Percentiles rank a stretch among this genome's conserved stretches.
Evolutionary conservation across 2,329 filamentous ascomycete genomes (phyloP).

Genomic region (Fusarium subtropicale): DNA sequence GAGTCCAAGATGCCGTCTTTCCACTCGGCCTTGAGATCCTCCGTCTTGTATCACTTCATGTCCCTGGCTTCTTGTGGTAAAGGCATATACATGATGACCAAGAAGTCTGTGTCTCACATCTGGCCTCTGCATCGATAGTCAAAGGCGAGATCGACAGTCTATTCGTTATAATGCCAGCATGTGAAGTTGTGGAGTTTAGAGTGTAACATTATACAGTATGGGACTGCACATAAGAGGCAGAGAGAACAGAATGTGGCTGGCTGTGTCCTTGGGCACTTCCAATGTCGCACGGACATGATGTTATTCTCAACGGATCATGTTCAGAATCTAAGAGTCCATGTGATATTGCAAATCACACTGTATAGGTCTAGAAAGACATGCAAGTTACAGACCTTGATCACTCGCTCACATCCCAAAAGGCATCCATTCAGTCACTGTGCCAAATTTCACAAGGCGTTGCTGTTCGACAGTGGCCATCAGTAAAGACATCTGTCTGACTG

Average conservation of each 20-base stretch:
- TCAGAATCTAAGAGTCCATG: no score
- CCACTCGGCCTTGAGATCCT: rapidly evolving
- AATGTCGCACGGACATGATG: no score
- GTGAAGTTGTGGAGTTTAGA: background rate
- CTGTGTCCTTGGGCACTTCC: background rate
- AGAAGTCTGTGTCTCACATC: background rate
- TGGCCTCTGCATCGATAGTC: background rate
- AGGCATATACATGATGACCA: no score
- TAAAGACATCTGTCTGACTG: background rate
- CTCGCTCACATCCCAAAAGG: background rate
- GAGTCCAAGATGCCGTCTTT: background rate
- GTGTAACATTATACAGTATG: background rate
- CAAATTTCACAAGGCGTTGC: background rate
- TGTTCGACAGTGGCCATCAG: background rate
- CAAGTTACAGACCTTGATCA: background rate
- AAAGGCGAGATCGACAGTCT: no score
- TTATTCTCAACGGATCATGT: no score
- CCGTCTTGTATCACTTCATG: background rate
- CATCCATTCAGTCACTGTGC: background rate
- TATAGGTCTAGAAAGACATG: background rate
- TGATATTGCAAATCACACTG: background rate
- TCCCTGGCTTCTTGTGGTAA: background rate
- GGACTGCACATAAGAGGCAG: background rate
- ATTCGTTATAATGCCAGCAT: background rate
- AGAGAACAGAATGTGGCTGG: background rate